These are phyloP conservation scores for Aspergillus flavus DNA, from an alignment of 2,329 filamentous ascomycete species.

Conservation along the genomic window DNA sequence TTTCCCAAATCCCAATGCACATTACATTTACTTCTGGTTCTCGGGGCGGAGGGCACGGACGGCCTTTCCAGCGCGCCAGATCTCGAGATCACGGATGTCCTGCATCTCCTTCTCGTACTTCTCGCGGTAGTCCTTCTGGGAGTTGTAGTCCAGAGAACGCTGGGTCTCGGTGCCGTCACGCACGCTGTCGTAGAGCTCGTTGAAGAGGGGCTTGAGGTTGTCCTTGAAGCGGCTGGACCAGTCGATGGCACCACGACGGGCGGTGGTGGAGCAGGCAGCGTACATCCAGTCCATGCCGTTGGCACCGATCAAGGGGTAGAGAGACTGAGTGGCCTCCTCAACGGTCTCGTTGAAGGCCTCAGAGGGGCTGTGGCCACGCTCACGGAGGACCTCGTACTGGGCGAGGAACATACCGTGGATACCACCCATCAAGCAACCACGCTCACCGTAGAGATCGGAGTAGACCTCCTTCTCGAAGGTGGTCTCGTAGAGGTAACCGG, in stretches of 20 bases:
- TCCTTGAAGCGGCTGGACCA: constrained; percentile 98
- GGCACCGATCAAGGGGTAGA: constrained; percentile 96
- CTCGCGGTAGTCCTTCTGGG: constrained; percentile 92
- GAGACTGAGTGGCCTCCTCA: constrained; percentile 96
- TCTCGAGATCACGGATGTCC: constrained; percentile 97
- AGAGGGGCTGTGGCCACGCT: constrained; percentile 94
- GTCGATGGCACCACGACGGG: constrained; percentile 97
- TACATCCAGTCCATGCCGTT: constrained; percentile 99
- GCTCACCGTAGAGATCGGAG: constrained; percentile 99
- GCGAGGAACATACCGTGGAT: constrained; percentile 99
- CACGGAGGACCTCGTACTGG: constrained; percentile 99
- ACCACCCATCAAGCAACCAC: constrained; percentile 99
- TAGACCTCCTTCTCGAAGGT: constrained; percentile 99
- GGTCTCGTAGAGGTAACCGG: constrained; percentile 99
- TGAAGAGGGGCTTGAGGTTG: constrained; percentile 97
- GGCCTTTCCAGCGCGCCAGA: constrained; percentile 98
- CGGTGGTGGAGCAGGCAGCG: constrained; percentile 98
- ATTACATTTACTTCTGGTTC: constrained; percentile 71
- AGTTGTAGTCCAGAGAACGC: constrained; percentile 96
- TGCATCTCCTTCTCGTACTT: constrained; percentile 98
- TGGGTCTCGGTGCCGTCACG: constrained; percentile 90
- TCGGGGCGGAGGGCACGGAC: constrained; percentile 84
- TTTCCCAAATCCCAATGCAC: constrained; percentile 30
- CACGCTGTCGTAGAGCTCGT: constrained; percentile 93
- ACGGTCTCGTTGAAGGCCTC: constrained; percentile 99